A percentile compares a stretch with the other conserved stretches of the same genome.
phyloP scores from a whole-genome alignment of 768 basidiomycete genomes.

The Suillus cothurnatus region DNA sequence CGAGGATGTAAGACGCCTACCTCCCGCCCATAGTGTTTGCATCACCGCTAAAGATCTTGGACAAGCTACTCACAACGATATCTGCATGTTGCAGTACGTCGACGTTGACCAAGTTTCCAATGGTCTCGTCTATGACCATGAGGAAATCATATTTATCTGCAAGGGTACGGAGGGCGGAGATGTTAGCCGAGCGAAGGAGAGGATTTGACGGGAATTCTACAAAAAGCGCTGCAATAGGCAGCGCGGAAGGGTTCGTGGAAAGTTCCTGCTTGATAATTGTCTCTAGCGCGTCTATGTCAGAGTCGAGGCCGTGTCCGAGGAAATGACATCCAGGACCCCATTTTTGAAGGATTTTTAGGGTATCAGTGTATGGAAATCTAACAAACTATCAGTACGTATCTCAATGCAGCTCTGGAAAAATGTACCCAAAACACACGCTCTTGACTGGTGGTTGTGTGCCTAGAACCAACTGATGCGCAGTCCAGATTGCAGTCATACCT shows the following conservation, averaged over 20 bases:
- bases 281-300: constrained; percentile 76
- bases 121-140: constrained; percentile 90
- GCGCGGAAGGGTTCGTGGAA: constrained; percentile 39
- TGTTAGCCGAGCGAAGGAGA: constrained; percentile 80
- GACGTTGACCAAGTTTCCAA: constrained; percentile 94
- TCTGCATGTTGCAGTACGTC: constrained; percentile 86
- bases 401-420: constrained; percentile 3
- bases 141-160: constrained; percentile 90
- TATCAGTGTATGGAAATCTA: constrained; percentile 96
- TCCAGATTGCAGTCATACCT: constrained; percentile 97
- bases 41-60: constrained; percentile 94
- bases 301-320: constrained; percentile 76
- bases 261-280: constrained; percentile 52
- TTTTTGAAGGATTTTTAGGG: constrained; percentile 90
- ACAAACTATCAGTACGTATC: not conserved
- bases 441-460: constrained; percentile 58
- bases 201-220: constrained; percentile 97
- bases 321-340: constrained; percentile 96
- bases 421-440: constrained; percentile 94
- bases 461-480: constrained; percentile 73
- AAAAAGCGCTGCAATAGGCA: constrained; percentile 79
- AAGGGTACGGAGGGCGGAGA: constrained; percentile 70
- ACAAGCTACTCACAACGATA: constrained; percentile 87
- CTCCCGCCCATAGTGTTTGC: constrained; percentile 98
- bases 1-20: constrained; percentile 45